Percentiles rank a stretch among this genome's conserved stretches.
phyloP scores from a whole-genome alignment of 2,329 filamentous ascomycete species.

The Penicillium sp. region DNA sequence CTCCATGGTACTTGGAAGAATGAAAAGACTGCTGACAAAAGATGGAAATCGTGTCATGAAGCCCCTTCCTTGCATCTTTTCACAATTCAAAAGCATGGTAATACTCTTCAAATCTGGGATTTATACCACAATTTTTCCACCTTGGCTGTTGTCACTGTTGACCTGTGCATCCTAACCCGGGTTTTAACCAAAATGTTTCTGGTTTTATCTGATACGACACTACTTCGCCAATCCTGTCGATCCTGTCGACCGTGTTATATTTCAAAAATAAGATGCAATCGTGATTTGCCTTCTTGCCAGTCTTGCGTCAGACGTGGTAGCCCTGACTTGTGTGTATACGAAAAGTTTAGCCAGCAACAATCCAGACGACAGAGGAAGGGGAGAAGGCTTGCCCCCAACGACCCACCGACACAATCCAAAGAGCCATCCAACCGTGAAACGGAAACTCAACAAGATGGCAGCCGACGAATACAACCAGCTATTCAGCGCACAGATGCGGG shows the following conservation, averaged over 20 bases:
- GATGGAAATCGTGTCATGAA: not conserved
- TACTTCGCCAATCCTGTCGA: too few relatives aligned
- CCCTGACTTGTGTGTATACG: not conserved
- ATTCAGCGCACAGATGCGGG: not conserved
- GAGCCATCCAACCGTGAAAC: not conserved
- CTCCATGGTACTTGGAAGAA: not conserved
- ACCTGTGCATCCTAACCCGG: too few relatives aligned
- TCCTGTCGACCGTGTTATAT: not conserved
- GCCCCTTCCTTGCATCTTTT: not conserved
- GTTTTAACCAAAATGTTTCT: too few relatives aligned
- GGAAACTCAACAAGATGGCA: not conserved
- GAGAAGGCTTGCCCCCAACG: not conserved
- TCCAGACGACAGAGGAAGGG: not conserved
- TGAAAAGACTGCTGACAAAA: not conserved
- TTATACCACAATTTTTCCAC: not conserved
- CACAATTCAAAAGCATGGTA: not conserved
- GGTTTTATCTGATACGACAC: too few relatives aligned
- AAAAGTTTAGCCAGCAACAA: not conserved
- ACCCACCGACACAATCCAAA: not conserved
- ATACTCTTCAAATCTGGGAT: not conserved
- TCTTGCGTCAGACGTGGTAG: not conserved
- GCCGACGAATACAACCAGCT: not conserved
- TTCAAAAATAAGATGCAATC: not conserved
- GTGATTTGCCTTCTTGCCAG: not conserved
- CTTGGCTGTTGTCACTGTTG: not conserved